phyloP scores from a whole-genome alignment of 108 stramenopile species.

The Pseudonitzschia pungens region DNA sequence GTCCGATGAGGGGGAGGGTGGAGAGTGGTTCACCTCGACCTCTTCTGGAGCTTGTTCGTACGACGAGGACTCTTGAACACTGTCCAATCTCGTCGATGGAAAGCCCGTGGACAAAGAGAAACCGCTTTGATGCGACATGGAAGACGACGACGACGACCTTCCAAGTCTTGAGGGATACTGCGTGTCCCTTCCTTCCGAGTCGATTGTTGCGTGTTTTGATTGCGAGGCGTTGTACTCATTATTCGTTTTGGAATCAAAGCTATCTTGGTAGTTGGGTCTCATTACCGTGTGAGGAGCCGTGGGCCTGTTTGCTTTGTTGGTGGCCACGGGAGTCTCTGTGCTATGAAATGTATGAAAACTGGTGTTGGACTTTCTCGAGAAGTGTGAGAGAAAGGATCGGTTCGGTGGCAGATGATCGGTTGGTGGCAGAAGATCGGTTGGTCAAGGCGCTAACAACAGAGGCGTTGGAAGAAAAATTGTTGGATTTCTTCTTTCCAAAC shows the following conservation, averaged over 20 bases:
- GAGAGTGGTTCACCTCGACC: background rate
- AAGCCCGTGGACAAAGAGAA: background rate
- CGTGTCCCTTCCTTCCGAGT: background rate
- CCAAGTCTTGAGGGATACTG: background rate
- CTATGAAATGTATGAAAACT: conserved; percentile 46
- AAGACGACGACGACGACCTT: background rate
- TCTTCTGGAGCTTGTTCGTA: background rate
- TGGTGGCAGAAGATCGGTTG: conserved; percentile 18
- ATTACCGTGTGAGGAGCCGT: conserved; percentile 24
- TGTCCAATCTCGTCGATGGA: conserved; percentile 10
- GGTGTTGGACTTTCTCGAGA: conserved; percentile 28
- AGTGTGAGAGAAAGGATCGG: conserved; percentile 26
- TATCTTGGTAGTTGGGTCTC: conserved; percentile 35
- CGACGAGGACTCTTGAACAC: conserved; percentile 8
- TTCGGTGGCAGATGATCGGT: conserved; percentile 18
- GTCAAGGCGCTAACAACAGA: conserved; percentile 27
- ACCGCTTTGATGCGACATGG: background rate
- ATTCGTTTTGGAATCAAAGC: conserved; percentile 25
- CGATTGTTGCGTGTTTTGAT: conserved; percentile 18
- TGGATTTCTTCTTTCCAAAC: conserved; percentile 21
- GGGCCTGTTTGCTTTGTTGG: conserved; percentile 23
- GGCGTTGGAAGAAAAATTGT: conserved; percentile 25
- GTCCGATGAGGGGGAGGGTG: background rate
- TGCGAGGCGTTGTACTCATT: background rate
- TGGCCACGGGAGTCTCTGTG: conserved; percentile 35